These are phyloP conservation scores for Salix koriyanagi DNA, from an alignment of 345 rosid species.

Conservation along the genomic window DNA sequence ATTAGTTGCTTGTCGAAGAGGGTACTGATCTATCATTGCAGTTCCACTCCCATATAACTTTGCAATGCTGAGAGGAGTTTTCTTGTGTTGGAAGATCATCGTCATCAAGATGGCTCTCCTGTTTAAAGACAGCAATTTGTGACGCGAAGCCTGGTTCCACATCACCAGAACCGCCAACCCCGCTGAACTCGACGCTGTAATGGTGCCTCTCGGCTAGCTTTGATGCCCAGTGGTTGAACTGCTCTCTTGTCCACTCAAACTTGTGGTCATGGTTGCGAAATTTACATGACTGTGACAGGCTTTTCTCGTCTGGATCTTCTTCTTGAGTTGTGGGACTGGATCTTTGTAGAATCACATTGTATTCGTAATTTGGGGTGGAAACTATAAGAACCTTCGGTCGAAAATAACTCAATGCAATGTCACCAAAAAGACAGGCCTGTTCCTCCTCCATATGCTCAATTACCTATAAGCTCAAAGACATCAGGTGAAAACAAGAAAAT, in stretches of 20 bases:
- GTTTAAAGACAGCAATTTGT: conserved; percentile 75
- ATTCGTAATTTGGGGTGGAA: conserved; percentile 94
- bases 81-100: conserved; percentile 6
- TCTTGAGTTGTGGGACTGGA: conserved; percentile 44
- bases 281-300: conserved; percentile 40
- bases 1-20: background rate
- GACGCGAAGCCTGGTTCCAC: conserved; percentile 84
- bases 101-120: conserved; percentile 11
- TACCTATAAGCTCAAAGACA: conserved; percentile 41
- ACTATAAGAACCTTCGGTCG: conserved; percentile 63
- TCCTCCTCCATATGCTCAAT: conserved; percentile 99
- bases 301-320: conserved; percentile 49
- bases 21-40: conserved; percentile 6
- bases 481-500: background rate
- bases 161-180: conserved; percentile 78
- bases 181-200: conserved; percentile 75
- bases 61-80: conserved; percentile 30
- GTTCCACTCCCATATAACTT: conserved; percentile 80
- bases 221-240: conserved; percentile 70
- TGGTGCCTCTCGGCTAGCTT: conserved; percentile 50
- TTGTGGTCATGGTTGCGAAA: conserved; percentile 97
- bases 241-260: conserved; percentile 94
- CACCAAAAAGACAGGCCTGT: conserved; percentile 64
- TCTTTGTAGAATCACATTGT: conserved; percentile 72
- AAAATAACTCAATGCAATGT: conserved; percentile 53